Conservation (phyloP, 495 filamentous ascomycete genomes). For the Halenospora varia region DNA sequence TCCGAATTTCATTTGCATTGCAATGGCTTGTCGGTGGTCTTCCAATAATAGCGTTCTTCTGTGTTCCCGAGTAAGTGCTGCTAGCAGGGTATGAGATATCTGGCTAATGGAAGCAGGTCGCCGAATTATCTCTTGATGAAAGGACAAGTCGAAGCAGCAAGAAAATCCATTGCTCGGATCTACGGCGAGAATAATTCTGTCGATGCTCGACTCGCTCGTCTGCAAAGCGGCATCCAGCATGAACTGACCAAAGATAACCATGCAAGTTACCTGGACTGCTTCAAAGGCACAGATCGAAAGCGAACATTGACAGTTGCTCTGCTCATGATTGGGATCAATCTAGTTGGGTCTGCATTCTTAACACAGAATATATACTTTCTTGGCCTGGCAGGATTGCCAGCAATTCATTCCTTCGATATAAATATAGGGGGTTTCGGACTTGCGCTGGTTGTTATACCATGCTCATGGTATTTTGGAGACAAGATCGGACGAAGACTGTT, state of each 20-base stretch:
- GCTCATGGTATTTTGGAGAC: conserved; percentile 23
- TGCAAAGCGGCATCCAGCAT: conserved; percentile 6
- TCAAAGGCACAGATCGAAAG: conserved; percentile 12
- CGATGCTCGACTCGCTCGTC: conserved; percentile 18
- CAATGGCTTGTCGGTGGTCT: conserved; percentile 53
- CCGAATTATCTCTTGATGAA: conserved; percentile 14
- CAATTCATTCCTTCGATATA: conserved; percentile 14
- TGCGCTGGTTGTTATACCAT: conserved; percentile 27
- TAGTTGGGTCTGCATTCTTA: conserved; percentile 13
- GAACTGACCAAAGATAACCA: neutral
- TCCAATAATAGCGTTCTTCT: conserved; percentile 34
- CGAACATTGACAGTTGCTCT: conserved; percentile 19
- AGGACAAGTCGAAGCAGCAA: conserved; percentile 2
- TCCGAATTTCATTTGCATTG: conserved; percentile 48
- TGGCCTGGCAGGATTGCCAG: conserved; percentile 10
- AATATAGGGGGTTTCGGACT: conserved; percentile 21
- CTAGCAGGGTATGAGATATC: neutral
- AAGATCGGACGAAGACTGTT: conserved; percentile 16
- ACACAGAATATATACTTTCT: conserved; percentile 23
- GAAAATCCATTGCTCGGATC: conserved; percentile 2
- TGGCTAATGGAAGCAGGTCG: conserved; percentile 6
- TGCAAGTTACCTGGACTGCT: conserved; percentile 14
- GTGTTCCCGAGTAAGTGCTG: conserved; percentile 38
- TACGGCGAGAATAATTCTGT: conserved; percentile 12
- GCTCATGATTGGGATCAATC: conserved; percentile 14